Percentiles rank a stretch among this genome's conserved stretches.
phyloP scores from a whole-genome alignment of 352 stramenopile genomes.

The Globisporangium lucens region DNA sequence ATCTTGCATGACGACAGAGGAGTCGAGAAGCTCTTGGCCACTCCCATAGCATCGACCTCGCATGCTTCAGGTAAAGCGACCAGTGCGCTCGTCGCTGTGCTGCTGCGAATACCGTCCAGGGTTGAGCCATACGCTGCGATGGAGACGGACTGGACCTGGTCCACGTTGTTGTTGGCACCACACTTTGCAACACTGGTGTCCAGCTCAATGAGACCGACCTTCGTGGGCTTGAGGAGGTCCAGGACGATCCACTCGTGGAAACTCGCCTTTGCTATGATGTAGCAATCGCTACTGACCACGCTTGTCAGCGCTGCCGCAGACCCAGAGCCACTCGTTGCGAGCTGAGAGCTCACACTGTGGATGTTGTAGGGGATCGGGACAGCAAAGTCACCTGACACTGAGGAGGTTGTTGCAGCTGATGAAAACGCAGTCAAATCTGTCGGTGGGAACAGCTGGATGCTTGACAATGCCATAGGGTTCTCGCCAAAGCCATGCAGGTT shows the following conservation, averaged over 20 bases:
- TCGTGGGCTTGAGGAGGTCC: conserved; percentile 35
- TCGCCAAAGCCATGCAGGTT: conserved; percentile 42
- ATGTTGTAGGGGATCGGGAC: conserved; percentile 51
- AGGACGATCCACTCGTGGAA: conserved; percentile 73
- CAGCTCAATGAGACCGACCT: conserved; percentile 55
- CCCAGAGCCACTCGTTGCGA: conserved; percentile 26
- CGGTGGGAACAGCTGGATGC: conserved; percentile 45
- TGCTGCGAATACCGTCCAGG: conserved; percentile 30
- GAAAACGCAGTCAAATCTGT: conserved; percentile 21
- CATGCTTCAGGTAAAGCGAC: conserved; percentile 16
- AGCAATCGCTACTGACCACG: conserved; percentile 31
- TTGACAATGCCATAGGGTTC: conserved; percentile 37
- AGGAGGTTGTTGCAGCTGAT: conserved; percentile 9
- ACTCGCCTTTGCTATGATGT: conserved; percentile 32
- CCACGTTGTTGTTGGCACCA: conserved; percentile 22
- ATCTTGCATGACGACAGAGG: conserved; percentile 13
- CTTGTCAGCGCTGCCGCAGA: conserved; percentile 35
- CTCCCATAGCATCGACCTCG: conserved; percentile 23
- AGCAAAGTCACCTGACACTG: conserved; percentile 14
- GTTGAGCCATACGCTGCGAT: conserved; percentile 39
- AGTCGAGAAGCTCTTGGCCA: neutral
- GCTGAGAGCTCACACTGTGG: conserved; percentile 64
- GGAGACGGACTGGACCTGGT: conserved; percentile 32
- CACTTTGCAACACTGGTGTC: conserved; percentile 39
- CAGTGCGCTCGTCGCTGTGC: conserved; percentile 16